Evolutionary conservation across 108 stramenopile genomes (phyloP), one percentile per base, ranked within the genome.

Genomic region (Discostella stelligeroides): DNA sequence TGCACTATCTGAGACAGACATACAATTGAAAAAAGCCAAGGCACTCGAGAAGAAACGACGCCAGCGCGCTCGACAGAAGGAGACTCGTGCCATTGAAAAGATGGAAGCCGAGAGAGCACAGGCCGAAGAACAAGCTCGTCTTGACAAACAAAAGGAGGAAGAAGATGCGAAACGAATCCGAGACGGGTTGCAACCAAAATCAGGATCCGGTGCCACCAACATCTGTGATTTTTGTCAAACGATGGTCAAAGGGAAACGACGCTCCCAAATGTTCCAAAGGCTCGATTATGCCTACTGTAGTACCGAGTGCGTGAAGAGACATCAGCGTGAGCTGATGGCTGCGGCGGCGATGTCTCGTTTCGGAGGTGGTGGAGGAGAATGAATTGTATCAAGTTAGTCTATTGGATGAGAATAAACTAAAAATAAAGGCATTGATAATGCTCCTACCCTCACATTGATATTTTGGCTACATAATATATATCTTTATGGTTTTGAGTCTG

Each of bases 271-370:
- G 89, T 92, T 92, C 54, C 62, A 76, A 38, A 83, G 92, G 53
- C 66, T 94, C n/a, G 87, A 91, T 7, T 96, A 85, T 56, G 63
- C 61, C 15, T 96, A 94, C 66, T 96, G 95, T 65, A 83, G 75
- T 61, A 80, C 88, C 15, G 91, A 92, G 9, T 96, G 95, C 59
- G 92, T 94, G 18, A 76, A 86, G 58, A 84, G 86, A 55, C 95
- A 96, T 83, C 92, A 93, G 68, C 76, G 95, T n/a, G 95, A 92
- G 65, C 67, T 92, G 18, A 89, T 83, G 82, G 95, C 92, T 5
- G 79, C 84, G 9, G 95, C 95, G 37, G 95, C 95, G 25, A 72
- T 80, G 64, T 80, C 86, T 46, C 73, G 95, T 49, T 82, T 87
- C 47, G 81, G 76, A 23, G 73, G 23, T 17, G 17, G 45, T 1